Evolutionary conservation across 192 early-diverging fungal genomes (phyloP).

Genomic region (Radiomyces spectabilis): DNA sequence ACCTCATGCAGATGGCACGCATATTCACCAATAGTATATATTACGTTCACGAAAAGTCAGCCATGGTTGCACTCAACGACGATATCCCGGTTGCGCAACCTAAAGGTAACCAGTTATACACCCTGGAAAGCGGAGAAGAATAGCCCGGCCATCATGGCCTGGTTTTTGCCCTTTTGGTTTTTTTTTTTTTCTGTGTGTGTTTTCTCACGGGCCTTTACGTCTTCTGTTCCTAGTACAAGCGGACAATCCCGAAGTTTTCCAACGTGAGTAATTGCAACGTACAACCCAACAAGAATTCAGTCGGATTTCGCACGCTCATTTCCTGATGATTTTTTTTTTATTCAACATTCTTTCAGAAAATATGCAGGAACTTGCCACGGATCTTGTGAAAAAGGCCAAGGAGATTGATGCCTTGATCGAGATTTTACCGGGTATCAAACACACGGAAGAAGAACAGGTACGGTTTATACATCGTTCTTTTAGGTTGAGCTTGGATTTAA

Average conservation of each 20-base stretch:
- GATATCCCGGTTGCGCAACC: slow-evolving; percentile 37
- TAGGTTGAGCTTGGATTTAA: too few relatives aligned
- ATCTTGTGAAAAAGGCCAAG: slow-evolving; percentile 43
- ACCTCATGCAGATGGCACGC: slow-evolving; percentile 29
- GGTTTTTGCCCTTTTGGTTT: too few relatives aligned
- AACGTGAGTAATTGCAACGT: slow-evolving; percentile 14
- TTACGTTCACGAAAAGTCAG: slow-evolving; percentile 36
- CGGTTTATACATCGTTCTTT: too few relatives aligned
- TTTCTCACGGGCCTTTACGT: neutral
- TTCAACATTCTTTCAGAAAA: slow-evolving; percentile 17
- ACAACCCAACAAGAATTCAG: neutral
- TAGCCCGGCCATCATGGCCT: too few relatives aligned
- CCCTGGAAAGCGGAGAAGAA: neutral
- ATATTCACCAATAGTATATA: slow-evolving; percentile 48
- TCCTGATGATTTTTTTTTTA: neutral
- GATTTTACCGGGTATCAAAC: slow-evolving; percentile 34
- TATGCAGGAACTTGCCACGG: slow-evolving; percentile 39
- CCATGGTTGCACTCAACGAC: slow-evolving; percentile 27
- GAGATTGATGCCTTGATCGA: slow-evolving; percentile 45
- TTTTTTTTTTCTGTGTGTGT: neutral
- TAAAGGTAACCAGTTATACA: slow-evolving; percentile 13
- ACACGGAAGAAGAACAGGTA: slow-evolving; percentile 39
- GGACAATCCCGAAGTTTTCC: slow-evolving; percentile 36
- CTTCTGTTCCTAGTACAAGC: slow-evolving; percentile 23
- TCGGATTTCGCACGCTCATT: too few relatives aligned